Evolutionary conservation across 2,329 filamentous ascomycete species (phyloP), one percentile per base, ranked within the genome.

Genomic region (Fulvia fulva): DNA sequence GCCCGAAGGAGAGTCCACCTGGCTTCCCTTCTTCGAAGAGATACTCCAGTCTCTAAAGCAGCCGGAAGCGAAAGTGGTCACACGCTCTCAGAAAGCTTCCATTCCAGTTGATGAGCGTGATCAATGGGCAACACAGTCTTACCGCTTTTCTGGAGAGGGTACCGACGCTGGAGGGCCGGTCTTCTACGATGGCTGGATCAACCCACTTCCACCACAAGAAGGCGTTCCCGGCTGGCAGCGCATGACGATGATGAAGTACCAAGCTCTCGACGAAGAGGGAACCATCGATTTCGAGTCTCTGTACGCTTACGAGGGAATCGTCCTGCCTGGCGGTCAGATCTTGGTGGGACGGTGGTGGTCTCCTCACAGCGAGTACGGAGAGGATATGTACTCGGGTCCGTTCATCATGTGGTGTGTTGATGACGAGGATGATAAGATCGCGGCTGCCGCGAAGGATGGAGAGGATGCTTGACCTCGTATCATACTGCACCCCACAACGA

Each of bases 201-300:
- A 82, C 62, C 69, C 76, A 0, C 68, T 84, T 1, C 78, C 78
- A 0, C 63, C 71, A 2, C 81, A 84, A 61, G 60, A 74, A 16
- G 75, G 73, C 1, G 78, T 84, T 12, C 75, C 77, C 0, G 82
- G 82, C 21, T 84, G 79, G 73, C 78, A 82, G 69, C 76, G 81
- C 30, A 71, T 84, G 56, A 80, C 76, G 0, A 78, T 84, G 71
- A 79, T 83, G 75, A 82, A 81, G 67, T 80, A 80, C 62, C 78
- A 41, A 19, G n/a, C 74, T 61, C 53, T 61, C 1, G 68, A 75
- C 14, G 60, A 71, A 0, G 56, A 71, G 3, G 63, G 61, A 22
- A 61, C 5, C 55, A 70, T 53, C 21, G 69, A 73, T 25, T 51
- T 54, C 8, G 72, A 74, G 6, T 62, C 66, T n/a, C 67, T 79